Conservation (phyloP, 129 eudicot species). For the Helichrysum umbraculigerum region DNA sequence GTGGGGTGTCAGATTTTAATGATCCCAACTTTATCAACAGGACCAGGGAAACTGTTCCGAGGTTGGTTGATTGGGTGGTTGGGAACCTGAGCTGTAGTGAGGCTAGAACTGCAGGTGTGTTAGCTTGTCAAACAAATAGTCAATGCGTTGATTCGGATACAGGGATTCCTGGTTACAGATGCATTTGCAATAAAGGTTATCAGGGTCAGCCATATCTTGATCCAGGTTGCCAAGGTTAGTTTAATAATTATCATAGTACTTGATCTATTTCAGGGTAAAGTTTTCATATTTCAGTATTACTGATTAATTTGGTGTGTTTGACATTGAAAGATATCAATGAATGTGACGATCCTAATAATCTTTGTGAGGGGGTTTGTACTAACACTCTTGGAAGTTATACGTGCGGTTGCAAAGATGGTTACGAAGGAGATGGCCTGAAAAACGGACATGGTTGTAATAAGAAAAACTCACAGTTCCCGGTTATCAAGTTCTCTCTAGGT, state of each 20-base stretch:
- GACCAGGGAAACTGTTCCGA: constrained; percentile 35
- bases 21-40: constrained; percentile 28
- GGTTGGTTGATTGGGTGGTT: constrained; percentile 54
- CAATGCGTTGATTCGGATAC: constrained; percentile 35
- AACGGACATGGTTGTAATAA: constrained; percentile 40
- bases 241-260: too few relatives aligned
- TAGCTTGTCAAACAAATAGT: constrained; percentile 37
- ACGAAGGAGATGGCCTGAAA: constrained; percentile 37
- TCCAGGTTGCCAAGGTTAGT: constrained; percentile 51
- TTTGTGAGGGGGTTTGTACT: constrained; percentile 31
- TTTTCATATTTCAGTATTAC: too few relatives aligned
- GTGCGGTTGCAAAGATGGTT: constrained; percentile 49
- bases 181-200: constrained; percentile 41
- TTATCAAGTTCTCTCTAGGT: constrained; percentile 36
- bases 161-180: constrained; percentile 39
- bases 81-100: constrained; percentile 36
- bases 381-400: constrained; percentile 43
- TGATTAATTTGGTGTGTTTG: not conserved
- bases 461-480: constrained; percentile 39
- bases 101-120: constrained; percentile 21
- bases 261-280: too few relatives aligned
- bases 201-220: constrained; percentile 50
- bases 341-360: constrained; percentile 33
- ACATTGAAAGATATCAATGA: constrained; percentile 43
- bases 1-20: constrained; percentile 37